Evolutionary conservation across 108 stramenopile genomes (phyloP).

Genomic region (Cyclotella cryptica): DNA sequence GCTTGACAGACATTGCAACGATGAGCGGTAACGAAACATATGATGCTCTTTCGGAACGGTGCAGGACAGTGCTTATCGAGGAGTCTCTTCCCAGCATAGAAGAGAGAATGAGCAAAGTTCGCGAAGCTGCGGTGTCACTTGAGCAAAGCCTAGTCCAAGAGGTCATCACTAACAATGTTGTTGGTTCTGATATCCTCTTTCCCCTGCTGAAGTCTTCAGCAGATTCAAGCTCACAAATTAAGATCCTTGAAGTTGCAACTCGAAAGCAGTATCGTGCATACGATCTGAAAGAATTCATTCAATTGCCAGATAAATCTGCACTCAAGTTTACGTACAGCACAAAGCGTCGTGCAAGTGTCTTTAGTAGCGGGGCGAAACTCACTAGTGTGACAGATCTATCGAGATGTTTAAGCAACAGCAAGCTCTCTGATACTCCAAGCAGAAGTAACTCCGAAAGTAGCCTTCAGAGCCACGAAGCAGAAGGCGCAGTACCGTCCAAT

Average conservation of each 20-base stretch:
- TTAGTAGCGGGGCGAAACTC: conserved; percentile 72
- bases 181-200: conserved; percentile 89
- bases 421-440: conserved; percentile 61
- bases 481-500: conserved; percentile 66
- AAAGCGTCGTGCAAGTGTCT: conserved; percentile 73
- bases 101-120: conserved; percentile 69
- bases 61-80: conserved; percentile 91
- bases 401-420: conserved; percentile 68
- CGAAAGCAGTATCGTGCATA: conserved; percentile 87
- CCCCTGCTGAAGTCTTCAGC: conserved; percentile 64
- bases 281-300: conserved; percentile 71
- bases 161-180: conserved; percentile 79
- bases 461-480: conserved; percentile 51
- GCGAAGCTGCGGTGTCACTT: conserved; percentile 61
- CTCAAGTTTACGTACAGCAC: conserved; percentile 81
- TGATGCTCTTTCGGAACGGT: conserved; percentile 79
- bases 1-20: conserved; percentile 92
- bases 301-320: conserved; percentile 48
- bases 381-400: conserved; percentile 90
- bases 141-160: conserved; percentile 58
- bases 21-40: conserved; percentile 84
- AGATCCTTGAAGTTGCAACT: conserved; percentile 85
- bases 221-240: conserved; percentile 61
- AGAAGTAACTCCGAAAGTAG: conserved; percentile 68
- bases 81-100: conserved; percentile 92